Evolutionary conservation across 768 basidiomycete genomes (phyloP).

Genomic region (Sporobolomyces phaffii): DNA sequence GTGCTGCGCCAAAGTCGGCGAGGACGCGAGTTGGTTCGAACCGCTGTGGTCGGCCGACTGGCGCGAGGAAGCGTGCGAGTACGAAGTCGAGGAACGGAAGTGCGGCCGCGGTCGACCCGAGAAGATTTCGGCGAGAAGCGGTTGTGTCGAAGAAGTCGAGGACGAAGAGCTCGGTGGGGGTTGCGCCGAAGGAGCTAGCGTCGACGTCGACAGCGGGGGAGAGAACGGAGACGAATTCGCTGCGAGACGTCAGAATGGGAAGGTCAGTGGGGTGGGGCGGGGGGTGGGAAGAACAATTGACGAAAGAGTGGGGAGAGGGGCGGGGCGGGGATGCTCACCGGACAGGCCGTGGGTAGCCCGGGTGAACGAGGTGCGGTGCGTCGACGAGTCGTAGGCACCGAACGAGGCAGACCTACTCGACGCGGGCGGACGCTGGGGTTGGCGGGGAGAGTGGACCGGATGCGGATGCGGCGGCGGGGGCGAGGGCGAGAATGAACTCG

Average conservation of each 20-base stretch:
- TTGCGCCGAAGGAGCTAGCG: neutral
- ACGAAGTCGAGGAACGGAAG: conserved; percentile 21
- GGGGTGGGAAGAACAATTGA: too few relatives aligned
- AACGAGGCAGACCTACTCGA: neutral
- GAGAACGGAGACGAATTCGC: neutral
- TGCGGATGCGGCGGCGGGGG: neutral
- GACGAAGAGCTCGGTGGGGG: neutral
- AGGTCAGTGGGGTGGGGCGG: neutral
- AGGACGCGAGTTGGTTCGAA: neutral
- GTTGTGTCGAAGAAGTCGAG: neutral
- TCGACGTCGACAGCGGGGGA: neutral
- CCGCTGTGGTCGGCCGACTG: neutral
- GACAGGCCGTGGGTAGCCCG: neutral
- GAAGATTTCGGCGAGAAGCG: conserved; percentile 36
- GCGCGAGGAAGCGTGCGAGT: neutral
- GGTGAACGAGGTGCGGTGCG: neutral
- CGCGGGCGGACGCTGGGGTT: neutral
- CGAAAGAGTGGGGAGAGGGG: neutral
- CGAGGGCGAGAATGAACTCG: neutral
- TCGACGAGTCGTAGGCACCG: neutral
- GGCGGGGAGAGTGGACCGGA: neutral
- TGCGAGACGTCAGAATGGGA: neutral
- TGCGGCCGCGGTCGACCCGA: conserved; percentile 32
- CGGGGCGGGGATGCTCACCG: neutral
- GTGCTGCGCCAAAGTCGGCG: neutral